phyloP scores from a whole-genome alignment of 106 monocot genomes.

The Iris macrosiphon region DNA sequence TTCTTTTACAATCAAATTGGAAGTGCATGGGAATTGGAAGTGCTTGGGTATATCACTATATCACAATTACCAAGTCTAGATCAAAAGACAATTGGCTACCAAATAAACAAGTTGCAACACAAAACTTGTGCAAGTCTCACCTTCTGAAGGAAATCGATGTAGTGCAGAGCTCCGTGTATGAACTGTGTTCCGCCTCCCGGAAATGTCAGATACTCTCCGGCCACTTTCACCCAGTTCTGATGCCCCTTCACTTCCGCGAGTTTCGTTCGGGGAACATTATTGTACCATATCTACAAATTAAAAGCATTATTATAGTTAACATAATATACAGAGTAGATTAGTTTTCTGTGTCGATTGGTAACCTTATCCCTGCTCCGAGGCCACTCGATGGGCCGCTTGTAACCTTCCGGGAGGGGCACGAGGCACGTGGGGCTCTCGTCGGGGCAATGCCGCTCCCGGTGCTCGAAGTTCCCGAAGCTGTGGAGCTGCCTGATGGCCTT shows the following conservation, averaged over 20 bases:
- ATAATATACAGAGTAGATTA: too few species aligned
- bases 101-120: too few species aligned
- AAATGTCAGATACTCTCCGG: conserved; percentile 61
- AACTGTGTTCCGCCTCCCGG: conserved; percentile 91
- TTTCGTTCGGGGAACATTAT: conserved; percentile 74
- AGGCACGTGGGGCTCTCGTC: conserved; percentile 65
- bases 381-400: conserved; percentile 53
- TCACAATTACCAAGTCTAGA: too few species aligned
- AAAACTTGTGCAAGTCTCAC: conserved; percentile 24
- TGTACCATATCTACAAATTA: conserved; percentile 63
- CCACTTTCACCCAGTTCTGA: conserved; percentile 83
- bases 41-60: too few species aligned
- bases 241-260: conserved; percentile 85
- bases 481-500: conserved; percentile 54
- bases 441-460: conserved; percentile 75
- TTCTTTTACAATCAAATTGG: too few species aligned
- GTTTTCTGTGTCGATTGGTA: not conserved
- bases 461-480: conserved; percentile 46
- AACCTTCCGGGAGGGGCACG: conserved; percentile 58
- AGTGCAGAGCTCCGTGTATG: conserved; percentile 85
- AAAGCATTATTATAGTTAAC: too few species aligned
- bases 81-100: too few species aligned
- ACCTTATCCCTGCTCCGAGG: conserved; percentile 74
- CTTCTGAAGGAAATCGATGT: conserved; percentile 79
- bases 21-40: too few species aligned